Conservation (phyloP, 768 basidiomycete species). For the Goffeauzyma gilvescens region DNA sequence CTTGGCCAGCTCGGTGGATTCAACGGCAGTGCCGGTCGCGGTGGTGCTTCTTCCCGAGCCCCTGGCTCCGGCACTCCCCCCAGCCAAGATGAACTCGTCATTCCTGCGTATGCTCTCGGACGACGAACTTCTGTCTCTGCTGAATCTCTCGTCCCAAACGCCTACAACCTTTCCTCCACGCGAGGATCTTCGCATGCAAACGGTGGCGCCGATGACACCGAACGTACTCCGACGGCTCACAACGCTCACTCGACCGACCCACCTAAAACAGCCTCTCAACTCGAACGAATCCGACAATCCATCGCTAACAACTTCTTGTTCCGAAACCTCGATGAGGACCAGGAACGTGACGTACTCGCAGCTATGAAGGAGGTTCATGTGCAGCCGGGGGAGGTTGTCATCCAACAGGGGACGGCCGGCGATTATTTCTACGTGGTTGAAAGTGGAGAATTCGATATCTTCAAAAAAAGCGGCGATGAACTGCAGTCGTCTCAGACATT, state of each 20-base stretch:
- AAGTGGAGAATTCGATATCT: conserved; percentile 65
- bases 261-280: conserved; percentile 70
- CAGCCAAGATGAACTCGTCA: conserved; percentile 26
- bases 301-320: conserved; percentile 84
- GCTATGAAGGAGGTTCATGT: conserved; percentile 83
- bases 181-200: background rate
- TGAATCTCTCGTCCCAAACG: conserved; percentile 70
- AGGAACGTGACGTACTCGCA: conserved; percentile 73
- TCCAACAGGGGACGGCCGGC: conserved; percentile 88
- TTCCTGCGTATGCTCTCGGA: conserved; percentile 48
- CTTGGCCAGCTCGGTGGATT: background rate
- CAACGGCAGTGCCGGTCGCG: background rate
- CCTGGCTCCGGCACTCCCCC: background rate
- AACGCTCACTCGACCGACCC: background rate
- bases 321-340: conserved; percentile 88
- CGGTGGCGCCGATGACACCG: background rate
- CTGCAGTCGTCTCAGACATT: conserved; percentile 18
- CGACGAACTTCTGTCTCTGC: conserved; percentile 88
- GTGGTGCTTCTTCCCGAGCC: conserved; percentile 3
- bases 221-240: background rate
- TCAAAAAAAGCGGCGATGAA: conserved; percentile 33
- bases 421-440: conserved; percentile 98
- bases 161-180: background rate
- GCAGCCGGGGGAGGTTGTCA: conserved; percentile 62
- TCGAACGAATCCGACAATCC: conserved; percentile 66